Evolutionary conservation across 2,329 filamentous ascomycete species (phyloP).

Genomic region (Gliomastix tumulicola): DNA sequence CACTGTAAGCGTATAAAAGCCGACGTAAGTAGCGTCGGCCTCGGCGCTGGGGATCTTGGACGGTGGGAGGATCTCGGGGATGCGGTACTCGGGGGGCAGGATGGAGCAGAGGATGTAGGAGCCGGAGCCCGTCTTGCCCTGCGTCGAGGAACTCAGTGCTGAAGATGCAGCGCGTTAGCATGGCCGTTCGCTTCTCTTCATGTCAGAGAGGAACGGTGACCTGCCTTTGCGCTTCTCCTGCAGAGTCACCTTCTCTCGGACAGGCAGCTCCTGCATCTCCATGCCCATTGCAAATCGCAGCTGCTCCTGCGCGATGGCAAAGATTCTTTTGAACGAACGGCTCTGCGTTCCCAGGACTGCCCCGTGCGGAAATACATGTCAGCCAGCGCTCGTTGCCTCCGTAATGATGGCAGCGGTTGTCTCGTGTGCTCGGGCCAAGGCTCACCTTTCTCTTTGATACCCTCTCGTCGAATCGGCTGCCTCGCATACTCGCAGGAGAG

Average conservation of each 20-base stretch:
- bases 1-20: conserved; percentile 73
- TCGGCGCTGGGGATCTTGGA: conserved; percentile 57
- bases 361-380: no score
- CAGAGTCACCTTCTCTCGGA: conserved; percentile 72
- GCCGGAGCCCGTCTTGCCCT: conserved; percentile 53
- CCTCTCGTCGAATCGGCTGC: conserved; percentile 51
- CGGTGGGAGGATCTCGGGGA: conserved; percentile 60
- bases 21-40: conserved; percentile 73
- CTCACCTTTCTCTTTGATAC: conserved; percentile 56
- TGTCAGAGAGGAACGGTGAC: no score
- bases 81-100: conserved; percentile 61
- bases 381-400: no score
- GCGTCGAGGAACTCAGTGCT: conserved; percentile 36
- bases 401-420: no score
- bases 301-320: conserved; percentile 67
- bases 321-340: conserved; percentile 69
- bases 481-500: conserved; percentile 60
- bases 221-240: conserved; percentile 69
- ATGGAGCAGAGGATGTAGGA: conserved; percentile 72
- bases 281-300: conserved; percentile 78
- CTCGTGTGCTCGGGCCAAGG: no score
- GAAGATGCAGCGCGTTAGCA: conserved; percentile 6
- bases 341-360: conserved; percentile 65
- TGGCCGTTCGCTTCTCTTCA: no score
- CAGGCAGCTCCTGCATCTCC: conserved; percentile 79